Evolutionary conservation across 2,329 filamentous ascomycete species (phyloP).

Genomic region (Xylaria sp.): DNA sequence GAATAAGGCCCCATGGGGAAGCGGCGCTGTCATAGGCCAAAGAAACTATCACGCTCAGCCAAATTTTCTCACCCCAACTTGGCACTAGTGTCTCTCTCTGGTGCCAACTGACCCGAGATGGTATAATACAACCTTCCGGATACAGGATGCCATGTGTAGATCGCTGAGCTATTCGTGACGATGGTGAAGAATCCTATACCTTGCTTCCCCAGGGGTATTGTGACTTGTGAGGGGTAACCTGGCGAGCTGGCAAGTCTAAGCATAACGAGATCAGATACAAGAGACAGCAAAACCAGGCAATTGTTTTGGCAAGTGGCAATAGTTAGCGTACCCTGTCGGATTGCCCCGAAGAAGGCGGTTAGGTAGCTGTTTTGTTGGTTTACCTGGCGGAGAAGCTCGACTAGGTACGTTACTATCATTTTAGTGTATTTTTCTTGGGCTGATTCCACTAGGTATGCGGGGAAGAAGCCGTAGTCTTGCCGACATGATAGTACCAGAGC

Average conservation of each 20-base stretch:
- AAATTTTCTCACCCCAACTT: constrained; percentile 18
- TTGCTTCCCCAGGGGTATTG: constrained; percentile 18
- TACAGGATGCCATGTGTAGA: constrained; percentile 31
- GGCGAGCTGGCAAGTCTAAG: not conserved
- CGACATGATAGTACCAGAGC: not conserved
- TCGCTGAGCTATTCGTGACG: constrained; percentile 21
- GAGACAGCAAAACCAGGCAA: not conserved
- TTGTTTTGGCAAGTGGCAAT: not conserved
- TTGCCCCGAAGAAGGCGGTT: not conserved
- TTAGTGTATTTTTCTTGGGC: constrained; percentile 7
- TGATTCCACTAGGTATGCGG: constrained; percentile 18
- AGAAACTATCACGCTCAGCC: constrained; percentile 17
- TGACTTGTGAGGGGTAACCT: constrained; percentile 31
- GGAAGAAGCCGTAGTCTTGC: constrained; percentile 28
- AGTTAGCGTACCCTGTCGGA: not conserved
- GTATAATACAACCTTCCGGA: constrained; percentile 36
- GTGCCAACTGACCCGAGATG: constrained; percentile 32
- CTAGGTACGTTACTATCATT: not conserved
- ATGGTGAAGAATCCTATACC: constrained; percentile 25
- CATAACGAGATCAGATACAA: not conserved
- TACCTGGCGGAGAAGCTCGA: not conserved
- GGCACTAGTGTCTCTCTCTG: constrained; percentile 8
- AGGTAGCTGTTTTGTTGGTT: not conserved
- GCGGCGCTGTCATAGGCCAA: constrained; percentile 21
- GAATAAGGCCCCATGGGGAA: constrained; percentile 5